phyloP scores from a whole-genome alignment of 208 protist species.

The Plasmodiophora brassicae region DNA sequence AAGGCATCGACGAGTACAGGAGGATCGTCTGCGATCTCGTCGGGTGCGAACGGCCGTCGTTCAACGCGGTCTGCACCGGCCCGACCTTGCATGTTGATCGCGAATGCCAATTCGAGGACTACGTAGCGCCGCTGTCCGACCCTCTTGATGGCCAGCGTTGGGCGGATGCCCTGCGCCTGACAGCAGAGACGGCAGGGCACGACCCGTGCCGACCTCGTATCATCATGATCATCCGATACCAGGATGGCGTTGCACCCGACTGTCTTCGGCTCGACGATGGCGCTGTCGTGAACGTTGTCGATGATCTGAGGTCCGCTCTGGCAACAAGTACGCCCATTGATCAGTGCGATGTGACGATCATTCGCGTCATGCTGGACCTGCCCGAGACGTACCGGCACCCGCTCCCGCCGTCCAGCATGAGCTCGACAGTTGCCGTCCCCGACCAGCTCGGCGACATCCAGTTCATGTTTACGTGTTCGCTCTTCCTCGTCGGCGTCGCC shows the following conservation, averaged over 20 bases:
- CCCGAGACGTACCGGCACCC: background rate
- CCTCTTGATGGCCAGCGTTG: background rate
- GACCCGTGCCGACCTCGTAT: background rate
- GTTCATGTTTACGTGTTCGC: background rate
- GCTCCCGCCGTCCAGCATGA: background rate
- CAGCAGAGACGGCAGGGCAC: background rate
- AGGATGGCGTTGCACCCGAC: background rate
- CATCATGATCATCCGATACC: background rate
- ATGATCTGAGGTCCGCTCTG: background rate
- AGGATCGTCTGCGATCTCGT: background rate
- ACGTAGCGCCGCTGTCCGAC: background rate
- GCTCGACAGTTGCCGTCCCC: too few relatives aligned
- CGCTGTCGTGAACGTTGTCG: background rate
- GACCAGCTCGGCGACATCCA: too few relatives aligned
- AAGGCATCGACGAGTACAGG: conserved; percentile 10
- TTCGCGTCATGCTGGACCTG: background rate
- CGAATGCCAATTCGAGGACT: too few relatives aligned
- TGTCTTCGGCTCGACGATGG: background rate
- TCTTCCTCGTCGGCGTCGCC: background rate
- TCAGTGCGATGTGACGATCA: background rate
- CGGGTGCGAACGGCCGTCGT: background rate
- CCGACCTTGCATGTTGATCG: background rate
- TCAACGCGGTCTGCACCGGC: background rate
- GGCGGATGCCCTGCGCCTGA: background rate
- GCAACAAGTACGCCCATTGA: background rate